Conservation (phyloP, 352 stramenopile species). For the Phytophthora multivora region DNA sequence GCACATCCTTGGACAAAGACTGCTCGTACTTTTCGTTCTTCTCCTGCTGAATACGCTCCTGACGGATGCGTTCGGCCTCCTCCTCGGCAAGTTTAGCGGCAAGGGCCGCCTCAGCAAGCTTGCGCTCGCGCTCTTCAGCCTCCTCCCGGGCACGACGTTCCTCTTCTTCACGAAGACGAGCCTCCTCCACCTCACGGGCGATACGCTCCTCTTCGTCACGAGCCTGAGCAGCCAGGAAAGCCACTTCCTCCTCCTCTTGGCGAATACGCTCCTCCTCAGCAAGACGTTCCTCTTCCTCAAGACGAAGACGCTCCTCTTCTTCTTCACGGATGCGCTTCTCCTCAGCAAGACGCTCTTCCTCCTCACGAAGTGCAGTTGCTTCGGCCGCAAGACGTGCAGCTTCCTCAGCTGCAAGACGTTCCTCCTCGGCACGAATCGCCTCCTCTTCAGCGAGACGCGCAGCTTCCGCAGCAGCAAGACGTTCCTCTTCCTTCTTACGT, state of each 20-base stretch:
- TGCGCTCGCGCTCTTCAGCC: constrained; percentile 48
- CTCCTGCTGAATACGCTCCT: constrained; percentile 60
- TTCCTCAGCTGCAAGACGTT: constrained; percentile 25
- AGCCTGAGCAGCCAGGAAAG: constrained; percentile 16
- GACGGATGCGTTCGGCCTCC: constrained; percentile 53
- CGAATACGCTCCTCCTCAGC: constrained; percentile 32
- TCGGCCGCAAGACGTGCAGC: constrained; percentile 24
- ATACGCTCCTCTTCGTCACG: constrained; percentile 35
- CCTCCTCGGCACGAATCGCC: constrained; percentile 28
- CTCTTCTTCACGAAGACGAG: constrained; percentile 33
- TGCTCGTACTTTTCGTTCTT: constrained; percentile 87
- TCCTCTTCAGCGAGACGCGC: constrained; percentile 36
- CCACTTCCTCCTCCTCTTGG: constrained; percentile 24
- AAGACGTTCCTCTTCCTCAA: constrained; percentile 34
- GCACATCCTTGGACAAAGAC: constrained; percentile 85
- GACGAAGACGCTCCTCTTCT: constrained; percentile 36
- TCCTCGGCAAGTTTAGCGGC: constrained; percentile 45
- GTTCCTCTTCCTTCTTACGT: constrained; percentile 37
- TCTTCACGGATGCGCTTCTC: constrained; percentile 23
- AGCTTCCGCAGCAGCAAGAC: constrained; percentile 37
- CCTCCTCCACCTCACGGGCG: constrained; percentile 34
- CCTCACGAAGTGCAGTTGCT: constrained; percentile 21
- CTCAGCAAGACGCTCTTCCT: constrained; percentile 35
- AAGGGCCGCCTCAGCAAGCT: constrained; percentile 46
- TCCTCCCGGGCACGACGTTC: constrained; percentile 39